These are phyloP conservation scores for Aquilaria sinensis DNA, from an alignment of 345 rosid genomes.

Conservation along the genomic window DNA sequence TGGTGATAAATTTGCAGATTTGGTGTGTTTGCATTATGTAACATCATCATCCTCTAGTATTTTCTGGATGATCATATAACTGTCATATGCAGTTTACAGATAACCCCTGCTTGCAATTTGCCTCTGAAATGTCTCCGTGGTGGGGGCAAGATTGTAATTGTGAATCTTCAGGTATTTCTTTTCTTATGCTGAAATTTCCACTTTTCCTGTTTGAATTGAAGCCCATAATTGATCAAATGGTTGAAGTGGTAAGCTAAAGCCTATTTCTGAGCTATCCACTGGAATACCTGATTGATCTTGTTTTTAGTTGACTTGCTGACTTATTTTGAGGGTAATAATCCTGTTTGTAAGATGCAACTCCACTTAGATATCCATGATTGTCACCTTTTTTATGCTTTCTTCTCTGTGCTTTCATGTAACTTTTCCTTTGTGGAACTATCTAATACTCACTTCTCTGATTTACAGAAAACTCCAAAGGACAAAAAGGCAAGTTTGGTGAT, in stretches of 20 bases:
- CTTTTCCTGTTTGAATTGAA: background rate
- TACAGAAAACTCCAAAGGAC: constrained; percentile 97
- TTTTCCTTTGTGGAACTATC: too few species aligned
- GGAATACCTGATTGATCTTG: too few species aligned
- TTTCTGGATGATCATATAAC: constrained; percentile 6
- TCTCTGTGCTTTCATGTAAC: too few species aligned
- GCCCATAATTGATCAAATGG: too few species aligned
- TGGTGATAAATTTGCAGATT: background rate
- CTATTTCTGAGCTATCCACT: too few species aligned
- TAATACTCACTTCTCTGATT: constrained; percentile 9
- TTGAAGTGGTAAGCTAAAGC: too few species aligned
- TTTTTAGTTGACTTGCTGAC: too few species aligned
- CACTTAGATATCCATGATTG: too few species aligned
- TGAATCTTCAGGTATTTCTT: constrained; percentile 79
- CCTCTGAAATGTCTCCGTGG: constrained; percentile 86
- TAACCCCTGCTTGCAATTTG: constrained; percentile 98
- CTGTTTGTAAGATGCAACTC: too few species aligned
- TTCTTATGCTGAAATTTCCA: background rate
- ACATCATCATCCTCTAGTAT: background rate
- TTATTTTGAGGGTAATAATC: too few species aligned
- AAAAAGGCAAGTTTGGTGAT: constrained; percentile 89
- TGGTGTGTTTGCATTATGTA: background rate
- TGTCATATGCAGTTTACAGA: constrained; percentile 78
- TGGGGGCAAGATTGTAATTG: constrained; percentile 91
- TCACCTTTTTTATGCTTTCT: too few species aligned